Evolutionary conservation across 176 grass and related monocot species (phyloP).

Genomic region (Leersia perrieri): DNA sequence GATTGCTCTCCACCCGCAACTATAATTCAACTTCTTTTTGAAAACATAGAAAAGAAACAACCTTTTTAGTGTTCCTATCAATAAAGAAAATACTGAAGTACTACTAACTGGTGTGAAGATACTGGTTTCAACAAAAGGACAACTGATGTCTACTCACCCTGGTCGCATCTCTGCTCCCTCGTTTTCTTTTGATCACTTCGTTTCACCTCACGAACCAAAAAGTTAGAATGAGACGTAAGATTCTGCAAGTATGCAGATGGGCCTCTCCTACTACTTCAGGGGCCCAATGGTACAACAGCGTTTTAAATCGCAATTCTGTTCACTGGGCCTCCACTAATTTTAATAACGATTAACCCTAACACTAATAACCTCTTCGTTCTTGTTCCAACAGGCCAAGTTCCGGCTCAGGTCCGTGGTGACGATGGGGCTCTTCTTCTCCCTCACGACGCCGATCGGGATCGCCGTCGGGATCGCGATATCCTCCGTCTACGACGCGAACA

Average conservation of each 20-base stretch:
- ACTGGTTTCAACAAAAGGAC: neutral
- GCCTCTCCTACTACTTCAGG: neutral
- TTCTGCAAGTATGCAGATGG: neutral
- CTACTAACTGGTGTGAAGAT: neutral
- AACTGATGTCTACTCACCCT: neutral
- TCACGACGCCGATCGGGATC: conserved; percentile 63
- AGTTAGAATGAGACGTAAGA: neutral
- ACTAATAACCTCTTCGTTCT: neutral
- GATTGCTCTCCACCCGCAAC: neutral
- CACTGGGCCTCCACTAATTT: neutral
- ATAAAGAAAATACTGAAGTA: neutral
- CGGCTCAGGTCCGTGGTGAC: conserved; percentile 24
- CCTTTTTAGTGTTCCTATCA: neutral
- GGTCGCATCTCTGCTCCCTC: neutral
- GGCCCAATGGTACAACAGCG: neutral
- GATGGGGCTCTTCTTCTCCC: conserved; percentile 61
- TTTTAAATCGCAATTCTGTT: neutral
- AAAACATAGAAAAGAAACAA: neutral
- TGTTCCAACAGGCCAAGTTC: conserved; percentile 44
- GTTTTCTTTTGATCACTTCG: neutral
- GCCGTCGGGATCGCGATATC: conserved; percentile 63
- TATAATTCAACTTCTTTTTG: neutral
- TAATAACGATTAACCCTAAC: neutral
- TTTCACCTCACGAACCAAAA: neutral
- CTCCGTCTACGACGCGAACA: conserved; percentile 67